A percentile compares a stretch with the other conserved stretches of the same genome.
Conservation (phyloP, 148 eudicot species). For the Amaranthus cruentus region DNA sequence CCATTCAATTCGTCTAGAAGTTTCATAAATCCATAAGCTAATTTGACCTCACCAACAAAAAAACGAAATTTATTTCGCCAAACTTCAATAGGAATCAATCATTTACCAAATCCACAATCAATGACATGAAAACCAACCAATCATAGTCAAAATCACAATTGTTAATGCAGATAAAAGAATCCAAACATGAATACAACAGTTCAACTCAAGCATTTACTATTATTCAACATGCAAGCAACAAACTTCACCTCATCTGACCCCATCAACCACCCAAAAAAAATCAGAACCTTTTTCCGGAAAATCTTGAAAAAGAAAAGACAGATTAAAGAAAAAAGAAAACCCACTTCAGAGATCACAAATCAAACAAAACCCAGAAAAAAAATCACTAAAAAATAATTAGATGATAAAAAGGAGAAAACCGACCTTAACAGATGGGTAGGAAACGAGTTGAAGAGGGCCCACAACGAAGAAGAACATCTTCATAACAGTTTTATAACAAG, state of each 20-base stretch:
- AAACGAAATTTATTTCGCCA: background rate
- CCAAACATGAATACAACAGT: background rate
- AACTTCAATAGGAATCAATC: background rate
- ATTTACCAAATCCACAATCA: background rate
- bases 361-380: constrained; percentile 18
- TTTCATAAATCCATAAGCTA: no score
- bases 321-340: background rate
- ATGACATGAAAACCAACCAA: background rate
- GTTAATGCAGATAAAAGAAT: background rate
- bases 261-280: constrained; percentile 7
- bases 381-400: background rate
- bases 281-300: background rate
- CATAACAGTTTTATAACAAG: constrained; percentile 71
- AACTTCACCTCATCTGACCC: background rate
- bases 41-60: background rate
- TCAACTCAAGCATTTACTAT: background rate
- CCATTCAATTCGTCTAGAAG: no score
- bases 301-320: background rate
- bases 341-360: constrained; percentile 16
- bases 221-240: constrained; percentile 21
- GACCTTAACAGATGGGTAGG: constrained; percentile 70
- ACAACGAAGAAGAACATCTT: constrained; percentile 64
- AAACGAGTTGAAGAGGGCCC: constrained; percentile 78
- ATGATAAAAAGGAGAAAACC: background rate
- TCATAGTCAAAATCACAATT: background rate